phyloP scores from a whole-genome alignment of 371 early-diverging fungal genomes.

The Conidiobolus incongruus region DNA sequence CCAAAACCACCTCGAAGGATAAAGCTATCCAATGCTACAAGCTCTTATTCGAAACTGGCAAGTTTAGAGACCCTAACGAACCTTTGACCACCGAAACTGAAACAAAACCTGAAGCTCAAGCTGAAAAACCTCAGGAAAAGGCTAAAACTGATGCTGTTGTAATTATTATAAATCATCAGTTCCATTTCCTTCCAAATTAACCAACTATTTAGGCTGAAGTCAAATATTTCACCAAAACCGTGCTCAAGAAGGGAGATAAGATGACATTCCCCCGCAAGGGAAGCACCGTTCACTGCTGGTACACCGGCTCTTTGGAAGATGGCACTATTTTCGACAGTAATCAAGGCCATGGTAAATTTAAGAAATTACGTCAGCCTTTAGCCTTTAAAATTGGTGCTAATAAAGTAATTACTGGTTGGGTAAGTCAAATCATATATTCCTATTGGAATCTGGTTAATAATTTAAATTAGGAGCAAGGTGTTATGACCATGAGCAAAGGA shows the following conservation, averaged over 20 bases:
- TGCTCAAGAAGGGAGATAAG: slow-evolving; percentile 28
- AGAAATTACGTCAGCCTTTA: slow-evolving; percentile 22
- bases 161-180: not conserved
- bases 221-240: slow-evolving; percentile 27
- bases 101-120: slow-evolving; percentile 9
- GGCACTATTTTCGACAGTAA: slow-evolving; percentile 41
- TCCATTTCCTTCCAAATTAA: not conserved
- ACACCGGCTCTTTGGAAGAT: slow-evolving; percentile 34
- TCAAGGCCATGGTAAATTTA: slow-evolving; percentile 14
- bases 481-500: slow-evolving; percentile 23
- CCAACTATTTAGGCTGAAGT: slow-evolving; percentile 1
- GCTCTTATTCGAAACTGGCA: slow-evolving; percentile 20
- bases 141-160: slow-evolving; percentile 7
- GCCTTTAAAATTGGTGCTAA: slow-evolving; percentile 24
- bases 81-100: slow-evolving; percentile 7
- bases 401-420: slow-evolving; percentile 21
- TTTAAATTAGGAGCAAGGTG: slow-evolving; percentile 21
- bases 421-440: not conserved
- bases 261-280: slow-evolving; percentile 5
- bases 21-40: slow-evolving; percentile 24
- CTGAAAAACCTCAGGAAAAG: slow-evolving; percentile 11
- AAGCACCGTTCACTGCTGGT: slow-evolving; percentile 10
- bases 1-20: slow-evolving; percentile 25
- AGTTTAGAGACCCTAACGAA: slow-evolving; percentile 15
- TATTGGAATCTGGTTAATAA: not conserved